Evolutionary conservation across 75 land plant genomes (phyloP), one percentile per base, ranked within the genome.

Genomic region (Pinus tabuliformis): DNA sequence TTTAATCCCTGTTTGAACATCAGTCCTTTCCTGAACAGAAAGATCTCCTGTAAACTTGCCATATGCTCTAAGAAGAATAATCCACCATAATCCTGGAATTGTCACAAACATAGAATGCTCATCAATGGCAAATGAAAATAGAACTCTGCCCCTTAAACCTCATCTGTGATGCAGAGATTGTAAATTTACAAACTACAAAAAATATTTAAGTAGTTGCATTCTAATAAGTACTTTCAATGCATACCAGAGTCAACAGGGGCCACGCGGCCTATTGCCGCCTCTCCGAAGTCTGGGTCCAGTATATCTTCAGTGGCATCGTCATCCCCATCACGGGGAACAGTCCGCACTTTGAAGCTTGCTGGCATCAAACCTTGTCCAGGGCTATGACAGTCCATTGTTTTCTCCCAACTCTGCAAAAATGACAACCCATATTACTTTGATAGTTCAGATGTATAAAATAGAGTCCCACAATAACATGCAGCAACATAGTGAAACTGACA

Each of bases 321-420:
- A 82, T 89, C 89, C 56, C 92, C 94, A 68, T 93, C 98, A 28
- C 86, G 89, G 42, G 88, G 93, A 36, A 93, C 84, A 28, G 94
- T 89, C 4, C 92, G 80, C 60, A 95, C 96, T 78, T 95, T 95
- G 71, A 95, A 95, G 80, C 98, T 95, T 26, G 98, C 98, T 66
- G 98, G 98, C 94, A 95, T 95, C 73, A 95, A 76, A 66, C 98
- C 98, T 76, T 93, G 98, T 72, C 98, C 98, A 56, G 98, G 98
- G 80, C 91, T 91, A 81, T 95, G 88, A 77, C 98, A 95, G 77
- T 95, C 98, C 85, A 95, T 91, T 16, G 98, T 95, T 78, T 95
- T 95, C 79, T 95, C 98, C 98, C 98, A 95, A 77, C 98, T 95
- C 98, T 95, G 82, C 73, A 52, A 73, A 56, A 30, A 17, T 26